Evolutionary conservation across 495 filamentous ascomycete genomes (phyloP), one percentile per base, ranked within the genome.

Genomic region (Penicillium goetzii): DNA sequence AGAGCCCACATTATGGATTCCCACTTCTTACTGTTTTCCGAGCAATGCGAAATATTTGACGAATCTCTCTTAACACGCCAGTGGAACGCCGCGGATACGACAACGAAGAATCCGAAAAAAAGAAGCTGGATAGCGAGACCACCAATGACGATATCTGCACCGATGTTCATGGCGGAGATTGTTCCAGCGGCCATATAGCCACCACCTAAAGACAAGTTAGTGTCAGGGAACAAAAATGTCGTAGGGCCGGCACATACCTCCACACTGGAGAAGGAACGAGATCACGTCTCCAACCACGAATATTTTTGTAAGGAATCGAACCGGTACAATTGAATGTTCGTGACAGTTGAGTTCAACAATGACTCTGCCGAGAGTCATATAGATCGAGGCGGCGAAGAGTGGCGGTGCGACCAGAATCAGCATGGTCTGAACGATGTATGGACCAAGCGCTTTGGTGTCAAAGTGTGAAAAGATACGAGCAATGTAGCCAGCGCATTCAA

Each of bases 361-460:
- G 19, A 85, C 41, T 10, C 82, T 73, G 0, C 78, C 84, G 14
- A 86, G 81, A n/a, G 80, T 74, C 82, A 85, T 86, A 72, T 85
- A 86, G 32, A 86, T 81, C 0, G 83, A 84, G 7, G 83, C 83
- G 2, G 83, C 81, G 58, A 79, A 80, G 19, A 84, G 65, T 1
- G 79, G 81, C n/a, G 63, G 64, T 1, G 75, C 72, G 36, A 78
- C 62, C 25, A 70, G 66, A 33, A 76, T 69, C 32, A 78, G 66
- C 52, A 78, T 64, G 12, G 73, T 70, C 56, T 78, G 73, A 25
- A 75, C 62, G 36, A 76, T 71, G 58, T 74, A 75, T 38, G 65
- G 68, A 14, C 68, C 64, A 0, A 78, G 59, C 0, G 62, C 62
- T 30, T 43, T 61, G 14, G 68, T 72, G 52, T 68, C 54, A 11